Evolutionary conservation across 2,329 filamentous ascomycete genomes (phyloP).

Genomic region (Phyllosticta capitalensis): DNA sequence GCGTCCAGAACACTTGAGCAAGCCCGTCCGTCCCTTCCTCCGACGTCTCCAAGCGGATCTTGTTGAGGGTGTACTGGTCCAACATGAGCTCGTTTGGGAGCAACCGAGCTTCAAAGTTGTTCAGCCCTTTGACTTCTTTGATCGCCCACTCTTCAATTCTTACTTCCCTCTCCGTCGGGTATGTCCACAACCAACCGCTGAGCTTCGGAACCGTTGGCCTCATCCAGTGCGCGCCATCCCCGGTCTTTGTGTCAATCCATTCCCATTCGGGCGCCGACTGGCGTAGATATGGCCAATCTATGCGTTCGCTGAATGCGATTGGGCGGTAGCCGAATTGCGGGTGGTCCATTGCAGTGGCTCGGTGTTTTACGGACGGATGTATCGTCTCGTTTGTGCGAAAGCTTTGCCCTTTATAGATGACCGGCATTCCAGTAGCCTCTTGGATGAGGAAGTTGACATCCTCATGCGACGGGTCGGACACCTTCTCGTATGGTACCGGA

Average conservation of each 20-base stretch:
- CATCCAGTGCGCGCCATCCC: neutral
- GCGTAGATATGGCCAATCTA: neutral
- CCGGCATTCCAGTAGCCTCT: neutral
- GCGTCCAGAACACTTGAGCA: neutral
- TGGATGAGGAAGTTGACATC: neutral
- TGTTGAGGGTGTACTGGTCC: neutral
- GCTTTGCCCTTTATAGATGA: neutral
- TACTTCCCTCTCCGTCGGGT: neutral
- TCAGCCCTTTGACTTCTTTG: neutral
- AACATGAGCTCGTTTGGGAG: neutral
- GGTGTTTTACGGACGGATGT: neutral
- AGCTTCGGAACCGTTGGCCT: neutral
- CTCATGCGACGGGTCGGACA: neutral
- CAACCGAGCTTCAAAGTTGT: constrained; percentile 1
- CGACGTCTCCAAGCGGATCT: neutral
- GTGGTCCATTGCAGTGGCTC: neutral
- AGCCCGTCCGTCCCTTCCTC: neutral
- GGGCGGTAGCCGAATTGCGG: neutral
- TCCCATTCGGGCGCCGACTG: neutral
- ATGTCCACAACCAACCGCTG: neutral
- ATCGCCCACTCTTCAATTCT: constrained; percentile 4
- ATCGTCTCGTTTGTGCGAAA: constrained; percentile 4
- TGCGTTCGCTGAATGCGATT: neutral
- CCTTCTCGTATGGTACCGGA: neutral
- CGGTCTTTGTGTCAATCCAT: neutral